Evolutionary conservation across 2,329 filamentous ascomycete genomes (phyloP), one percentile per base, ranked within the genome.

Genomic region (Colletotrichum tamarilloi): DNA sequence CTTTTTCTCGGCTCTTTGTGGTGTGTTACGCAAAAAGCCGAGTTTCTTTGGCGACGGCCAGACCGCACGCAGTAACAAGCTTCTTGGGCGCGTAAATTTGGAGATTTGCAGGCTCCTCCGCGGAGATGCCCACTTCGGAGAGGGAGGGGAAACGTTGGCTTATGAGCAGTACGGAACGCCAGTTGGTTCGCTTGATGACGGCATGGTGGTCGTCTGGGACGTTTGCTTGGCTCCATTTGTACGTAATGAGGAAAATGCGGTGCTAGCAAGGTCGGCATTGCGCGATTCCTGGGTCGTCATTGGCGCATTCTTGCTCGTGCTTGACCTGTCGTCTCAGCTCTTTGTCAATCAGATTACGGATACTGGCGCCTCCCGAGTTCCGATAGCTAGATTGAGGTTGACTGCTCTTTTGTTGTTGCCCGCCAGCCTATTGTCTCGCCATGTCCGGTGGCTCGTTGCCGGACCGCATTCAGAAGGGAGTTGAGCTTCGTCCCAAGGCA

Each of bases 241-340:
- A 75, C 73, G 73, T 75, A 75, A 75, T 75, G 57, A 46, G 52
- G 73, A 74, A 67, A 72, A 72, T 72, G 68, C 68, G 62, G 53
- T 68, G 62, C 72, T 72, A 62, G 59, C 52, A 26, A 68, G 62
- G 62, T 62, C 32, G 58, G 30, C 62, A 74, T 72, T 74, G 49
- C 68, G 59, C 59, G 56, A 67, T 67, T 59, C 11, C 42, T 52
- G n/a, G 52, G 46, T 30, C 35, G 35, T 62, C 30, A 73, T 73
- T 73, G 66, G 70, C 66, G 53, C 53, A 32, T 60, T n/a, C 49
- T 35, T 42, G 30, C 65, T 42, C 32, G 42, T 52, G 59, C 42
- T 30, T 63, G n/a, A 19, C 28, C 56, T 42, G 52, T 28, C 68
- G 67, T 56, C 65, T 72, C 42, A 35, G 12, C 49, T 64, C 53